phyloP scores from a whole-genome alignment of 2,329 filamentous ascomycete species.

The Penicillium griseofulvum region DNA sequence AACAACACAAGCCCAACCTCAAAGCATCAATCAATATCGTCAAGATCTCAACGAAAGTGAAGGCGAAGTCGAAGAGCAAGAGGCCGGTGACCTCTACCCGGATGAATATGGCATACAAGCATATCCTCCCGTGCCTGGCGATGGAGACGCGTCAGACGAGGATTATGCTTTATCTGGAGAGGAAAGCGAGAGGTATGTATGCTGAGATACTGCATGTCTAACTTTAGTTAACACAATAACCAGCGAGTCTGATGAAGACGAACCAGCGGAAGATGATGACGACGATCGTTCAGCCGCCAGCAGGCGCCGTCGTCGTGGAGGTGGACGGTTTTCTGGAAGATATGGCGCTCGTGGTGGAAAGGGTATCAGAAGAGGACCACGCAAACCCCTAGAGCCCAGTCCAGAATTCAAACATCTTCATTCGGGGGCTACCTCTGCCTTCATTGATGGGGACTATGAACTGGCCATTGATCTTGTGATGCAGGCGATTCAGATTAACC shows the following conservation, averaged over 20 bases:
- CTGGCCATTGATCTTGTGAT: constrained; percentile 44
- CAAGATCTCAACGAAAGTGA: background rate
- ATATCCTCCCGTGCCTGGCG: constrained; percentile 5
- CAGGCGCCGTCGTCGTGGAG: constrained; percentile 31
- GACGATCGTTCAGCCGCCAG: constrained; percentile 25
- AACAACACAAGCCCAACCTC: constrained; percentile 9
- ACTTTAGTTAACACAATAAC: constrained; percentile 6
- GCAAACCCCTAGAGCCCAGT: constrained; percentile 48
- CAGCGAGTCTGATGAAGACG: constrained; percentile 28
- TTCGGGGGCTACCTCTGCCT: constrained; percentile 48
- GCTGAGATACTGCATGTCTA: background rate
- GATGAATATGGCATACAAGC: constrained; percentile 14
- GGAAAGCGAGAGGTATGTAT: constrained; percentile 28
- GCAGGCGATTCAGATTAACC: constrained; percentile 56
- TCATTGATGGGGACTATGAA: constrained; percentile 49
- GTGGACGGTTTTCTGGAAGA: constrained; percentile 36
- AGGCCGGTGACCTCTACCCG: constrained; percentile 12
- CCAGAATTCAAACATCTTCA: constrained; percentile 49
- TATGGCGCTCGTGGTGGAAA: constrained; percentile 44
- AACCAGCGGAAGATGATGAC: constrained; percentile 23
- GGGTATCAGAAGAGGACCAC: constrained; percentile 47
- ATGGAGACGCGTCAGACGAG: constrained; percentile 24
- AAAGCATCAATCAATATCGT: constrained; percentile 5
- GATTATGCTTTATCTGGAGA: constrained; percentile 26
- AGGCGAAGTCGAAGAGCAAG: constrained; percentile 13